Base-by-base conservation (phyloP, 495 filamentous ascomycete genomes). In the Friedmanniomyces endolithicus region DNA sequence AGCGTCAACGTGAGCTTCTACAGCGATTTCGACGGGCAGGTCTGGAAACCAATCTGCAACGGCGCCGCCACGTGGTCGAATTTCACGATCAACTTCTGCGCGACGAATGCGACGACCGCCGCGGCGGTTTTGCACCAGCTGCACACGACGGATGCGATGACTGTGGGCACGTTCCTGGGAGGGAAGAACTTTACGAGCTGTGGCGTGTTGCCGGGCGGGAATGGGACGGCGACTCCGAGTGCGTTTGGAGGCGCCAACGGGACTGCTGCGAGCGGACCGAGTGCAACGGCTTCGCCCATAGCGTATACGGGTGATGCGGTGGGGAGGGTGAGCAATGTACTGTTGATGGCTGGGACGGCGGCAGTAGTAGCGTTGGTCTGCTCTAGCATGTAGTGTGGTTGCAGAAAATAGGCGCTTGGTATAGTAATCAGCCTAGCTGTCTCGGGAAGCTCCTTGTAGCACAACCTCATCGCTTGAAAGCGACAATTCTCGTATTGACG, bases 141-240 rank as follows among this genome's bases (percentile, higher is more conserved):
- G 7, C 56, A 61, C 39, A 6, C 50, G 49, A 50, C 27, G 11
- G 55, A 61, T 46, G 55, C 55, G 2, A 33, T 48, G 24, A 61
- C 48, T 8, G 59, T 60, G 34, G 55, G 55, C 0, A 48, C 40
- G 16, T 62, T 65, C 20, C 40, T 64, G n/a, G 64, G 64, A 11
- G 54, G 59, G 6, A 14, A 57, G 17, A 66, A 57, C 33, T 64
- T 62, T 48, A 62, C 59, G 17, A 59, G 54, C 12, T 65, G 59
- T 48, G 56, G 29, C 17, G 58, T 51, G 27, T n/a, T 59, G n/a
- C 2, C 16, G 7, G 50, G 45, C 14, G 50, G 39, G 34, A 53
- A 44, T 44, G 51, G 34, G 50, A 41, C 35, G 35, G 34, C 33
- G 35, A 52, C 3, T 25, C 44, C 44, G 23, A 25, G 19, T 47